These are phyloP conservation scores for Peniophora sp. DNA, from an alignment of 1,284 basidiomycete species.

Conservation along the genomic window DNA sequence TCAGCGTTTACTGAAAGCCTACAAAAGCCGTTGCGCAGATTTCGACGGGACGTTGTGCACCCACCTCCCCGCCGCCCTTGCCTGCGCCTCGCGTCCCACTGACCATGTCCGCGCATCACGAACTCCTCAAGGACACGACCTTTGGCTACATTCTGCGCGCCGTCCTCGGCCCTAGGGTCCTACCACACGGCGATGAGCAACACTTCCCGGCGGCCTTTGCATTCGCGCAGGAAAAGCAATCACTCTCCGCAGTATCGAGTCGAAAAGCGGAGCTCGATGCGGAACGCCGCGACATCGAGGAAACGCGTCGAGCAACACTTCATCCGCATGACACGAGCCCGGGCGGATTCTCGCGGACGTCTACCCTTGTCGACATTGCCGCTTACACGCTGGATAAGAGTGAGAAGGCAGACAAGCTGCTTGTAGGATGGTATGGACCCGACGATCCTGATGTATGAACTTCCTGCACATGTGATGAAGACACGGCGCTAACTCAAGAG, in stretches of 20 bases:
- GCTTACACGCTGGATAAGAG: not conserved
- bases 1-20: too few relatives aligned
- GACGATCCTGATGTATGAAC: constrained; percentile 22
- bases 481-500: constrained; percentile 6
- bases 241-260: not conserved
- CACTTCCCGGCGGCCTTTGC: constrained; percentile 2
- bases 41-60: too few relatives aligned
- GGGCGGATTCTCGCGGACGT: not conserved
- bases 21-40: too few relatives aligned
- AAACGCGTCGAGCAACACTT: not conserved
- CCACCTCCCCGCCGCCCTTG: too few relatives aligned
- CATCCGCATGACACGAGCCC: too few relatives aligned
- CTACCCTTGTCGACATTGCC: not conserved
- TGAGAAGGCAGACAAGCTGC: constrained; percentile 1
- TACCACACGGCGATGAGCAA: constrained; percentile 6
- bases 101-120: too few relatives aligned
- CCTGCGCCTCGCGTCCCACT: too few relatives aligned
- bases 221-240: not conserved
- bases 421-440: constrained; percentile 19
- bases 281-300: not conserved
- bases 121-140: constrained; percentile 5
- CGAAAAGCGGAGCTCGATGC: not conserved
- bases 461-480: not conserved
- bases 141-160: constrained; percentile 8
- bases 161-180: constrained; percentile 4